Conservation (phyloP, 352 stramenopile genomes). For the Phytophthora kernoviae region DNA sequence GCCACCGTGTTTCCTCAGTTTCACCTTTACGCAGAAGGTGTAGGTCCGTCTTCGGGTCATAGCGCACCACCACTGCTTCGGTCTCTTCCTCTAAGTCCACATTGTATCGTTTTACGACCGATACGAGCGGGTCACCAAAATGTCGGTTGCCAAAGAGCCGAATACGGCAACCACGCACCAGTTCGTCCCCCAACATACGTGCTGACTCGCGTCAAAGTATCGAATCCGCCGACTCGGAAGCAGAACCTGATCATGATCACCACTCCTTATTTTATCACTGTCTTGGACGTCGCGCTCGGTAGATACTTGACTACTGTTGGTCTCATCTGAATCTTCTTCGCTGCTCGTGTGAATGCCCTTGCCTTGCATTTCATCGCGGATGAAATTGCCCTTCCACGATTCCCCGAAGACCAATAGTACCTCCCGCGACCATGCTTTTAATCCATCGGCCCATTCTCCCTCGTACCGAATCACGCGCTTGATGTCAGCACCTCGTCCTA, state of each 20-base stretch:
- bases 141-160: slow-evolving; percentile 47
- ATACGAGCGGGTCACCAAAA: slow-evolving; percentile 44
- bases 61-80: slow-evolving; percentile 53
- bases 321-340: slow-evolving; percentile 11
- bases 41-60: slow-evolving; percentile 47
- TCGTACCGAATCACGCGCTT: slow-evolving; percentile 55
- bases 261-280: slow-evolving; percentile 1
- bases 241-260: slow-evolving; percentile 12
- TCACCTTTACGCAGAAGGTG: slow-evolving; percentile 51
- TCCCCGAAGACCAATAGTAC: slow-evolving; percentile 62
- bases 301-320: slow-evolving; percentile 13
- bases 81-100: slow-evolving; percentile 49
- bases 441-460: slow-evolving; percentile 58
- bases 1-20: slow-evolving; percentile 47
- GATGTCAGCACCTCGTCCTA: slow-evolving; percentile 33
- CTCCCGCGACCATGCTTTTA: slow-evolving; percentile 63
- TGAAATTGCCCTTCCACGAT: slow-evolving; percentile 63
- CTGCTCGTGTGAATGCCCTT: slow-evolving; percentile 54
- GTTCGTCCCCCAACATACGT: slow-evolving; percentile 78
- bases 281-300: slow-evolving; percentile 22
- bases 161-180: slow-evolving; percentile 52
- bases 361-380: slow-evolving; percentile 65
- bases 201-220: slow-evolving; percentile 63
- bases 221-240: slow-evolving; percentile 39
- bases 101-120: slow-evolving; percentile 40